Base-by-base conservation (phyloP, 1,284 basidiomycete species). In the Pyrrhoderma lamaoense region DNA sequence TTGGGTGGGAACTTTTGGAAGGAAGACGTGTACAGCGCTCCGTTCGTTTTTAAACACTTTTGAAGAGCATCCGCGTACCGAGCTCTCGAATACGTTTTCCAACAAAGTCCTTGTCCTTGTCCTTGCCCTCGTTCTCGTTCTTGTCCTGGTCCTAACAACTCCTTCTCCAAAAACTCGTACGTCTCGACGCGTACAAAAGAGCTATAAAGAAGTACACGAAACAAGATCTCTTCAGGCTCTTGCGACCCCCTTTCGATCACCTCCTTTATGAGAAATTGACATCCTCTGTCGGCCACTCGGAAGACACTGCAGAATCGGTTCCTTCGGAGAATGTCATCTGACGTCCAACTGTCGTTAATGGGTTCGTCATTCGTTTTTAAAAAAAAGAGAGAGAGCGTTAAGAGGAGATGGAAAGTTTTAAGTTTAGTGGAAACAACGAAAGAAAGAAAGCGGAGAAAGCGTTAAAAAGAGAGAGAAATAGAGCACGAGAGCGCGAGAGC, bases 181-280 rank as follows among this genome's bases (percentile, higher is more conserved):
- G 82, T 85, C 49, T 72, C 71, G 46, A 79, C 76, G 50, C 66
- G 74, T 48, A 77, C 81, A 64, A 80, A 85, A 3, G 67, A 67
- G 56, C 77, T 76, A 67, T 79, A 85, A 11, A 85, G 67, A 22
- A 80, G 53, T 43, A 83, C 69, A 19, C 82, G 77, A 57, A 84
- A 85, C 14, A 74, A 67, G 47, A 82, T 60, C 60, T 85, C 82
- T 3, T 63, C 63, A 7, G 67, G 70, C 13, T 67, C 61, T 59
- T 81, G 79, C 1, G 75, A 66, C 4, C 82, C 82, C 57, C 76
- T 78, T 58, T 80, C 74, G 54, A 85, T 76, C 39, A 85, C 79
- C 43, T 80, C 70, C 2, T 65, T 58, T 23, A 85, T 69, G 45
- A 85, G 66, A 52, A 72, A 85, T 56, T 85, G 82, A 31, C 70